Evolutionary conservation across 2,329 filamentous ascomycete species (phyloP), one percentile per base, ranked within the genome.

Genomic region (Colletotrichum karsti): DNA sequence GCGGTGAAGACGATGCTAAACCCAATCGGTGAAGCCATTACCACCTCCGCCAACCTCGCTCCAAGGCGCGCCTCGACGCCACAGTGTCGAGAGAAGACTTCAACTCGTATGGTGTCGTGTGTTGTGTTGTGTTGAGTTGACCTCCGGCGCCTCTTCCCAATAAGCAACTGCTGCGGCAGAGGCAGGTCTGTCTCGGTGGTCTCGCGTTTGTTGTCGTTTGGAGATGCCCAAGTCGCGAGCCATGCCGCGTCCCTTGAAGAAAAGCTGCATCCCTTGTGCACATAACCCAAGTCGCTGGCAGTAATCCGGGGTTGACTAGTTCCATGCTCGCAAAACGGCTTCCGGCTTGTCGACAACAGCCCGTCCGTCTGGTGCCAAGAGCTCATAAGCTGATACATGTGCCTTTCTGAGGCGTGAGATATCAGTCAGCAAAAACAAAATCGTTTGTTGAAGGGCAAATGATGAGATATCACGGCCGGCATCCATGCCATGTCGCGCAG

Each of bases 1-100:
- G 71, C 71, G 71, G 71, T 72, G 71, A 69, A 41, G 42, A 65
- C 18, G 33, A 48, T 50, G 64, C 71, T 72, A 72, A 67, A 39
- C 71, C 62, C 24, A 58, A 72, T 70, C 50, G 48, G 61, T 59
- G 64, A 67, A 58, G 50, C 63, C 63, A 63, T 64, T 42, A 65
- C 54, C 59, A 51, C 54, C 22, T 62, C 56, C 53, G 51, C 56
- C 67, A 67, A 69, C 61, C 54, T 66, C 62, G 46, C 30, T 54
- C 54, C 33, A 56, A 51, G 46, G 62, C 46, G 64, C 64, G 62
- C 62, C 66, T 69, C 62, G 50, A 66, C 66, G 62, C 62, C 66
- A 69, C 54, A 61, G 39, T 66, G 65, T 66, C 54, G 30, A 55
- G 46, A 44, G 48, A 28, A 10, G 46, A 60, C 42, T 18, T 59